Evolutionary conservation across 495 filamentous ascomycete genomes (phyloP).

Genomic region (Xylaria castorea): DNA sequence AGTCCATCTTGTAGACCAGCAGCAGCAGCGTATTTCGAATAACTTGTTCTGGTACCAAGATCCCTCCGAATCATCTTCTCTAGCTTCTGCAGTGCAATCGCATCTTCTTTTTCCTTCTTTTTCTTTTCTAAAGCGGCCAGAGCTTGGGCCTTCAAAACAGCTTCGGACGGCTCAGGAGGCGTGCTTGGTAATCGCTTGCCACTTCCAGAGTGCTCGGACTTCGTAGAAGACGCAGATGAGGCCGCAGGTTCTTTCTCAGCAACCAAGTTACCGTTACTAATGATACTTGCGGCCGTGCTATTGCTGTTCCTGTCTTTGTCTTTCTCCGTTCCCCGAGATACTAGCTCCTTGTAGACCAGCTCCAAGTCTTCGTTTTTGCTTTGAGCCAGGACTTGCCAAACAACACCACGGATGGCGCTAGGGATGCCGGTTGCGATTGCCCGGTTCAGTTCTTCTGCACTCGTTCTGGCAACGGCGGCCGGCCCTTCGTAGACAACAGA

Average conservation of each 20-base stretch:
- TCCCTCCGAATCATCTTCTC: conserved; percentile 92
- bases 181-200: conserved; percentile 64
- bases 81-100: conserved; percentile 73
- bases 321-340: conserved; percentile 80
- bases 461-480: conserved; percentile 81
- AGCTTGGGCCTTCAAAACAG: conserved; percentile 69
- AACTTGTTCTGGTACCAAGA: conserved; percentile 91
- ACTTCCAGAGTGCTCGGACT: conserved; percentile 78
- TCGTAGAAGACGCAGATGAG: conserved; percentile 82
- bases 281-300: conserved; percentile 49
- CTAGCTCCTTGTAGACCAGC: conserved; percentile 82
- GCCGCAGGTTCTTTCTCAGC: conserved; percentile 68
- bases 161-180: conserved; percentile 70
- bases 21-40: conserved; percentile 88
- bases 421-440: conserved; percentile 95
- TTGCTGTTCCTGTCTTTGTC: conserved; percentile 68
- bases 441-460: conserved; percentile 83
- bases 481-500: conserved; percentile 92
- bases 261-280: conserved; percentile 48
- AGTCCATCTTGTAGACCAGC: conserved; percentile 92
- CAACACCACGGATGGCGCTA: conserved; percentile 90
- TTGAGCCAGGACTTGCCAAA: conserved; percentile 96
- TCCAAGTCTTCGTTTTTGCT: conserved; percentile 92
- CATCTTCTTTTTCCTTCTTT: conserved; percentile 79
- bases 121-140: conserved; percentile 68